These are phyloP conservation scores for Barnettozyma vustinii DNA, from an alignment of 805 yeast genomes.

Conservation along the genomic window DNA sequence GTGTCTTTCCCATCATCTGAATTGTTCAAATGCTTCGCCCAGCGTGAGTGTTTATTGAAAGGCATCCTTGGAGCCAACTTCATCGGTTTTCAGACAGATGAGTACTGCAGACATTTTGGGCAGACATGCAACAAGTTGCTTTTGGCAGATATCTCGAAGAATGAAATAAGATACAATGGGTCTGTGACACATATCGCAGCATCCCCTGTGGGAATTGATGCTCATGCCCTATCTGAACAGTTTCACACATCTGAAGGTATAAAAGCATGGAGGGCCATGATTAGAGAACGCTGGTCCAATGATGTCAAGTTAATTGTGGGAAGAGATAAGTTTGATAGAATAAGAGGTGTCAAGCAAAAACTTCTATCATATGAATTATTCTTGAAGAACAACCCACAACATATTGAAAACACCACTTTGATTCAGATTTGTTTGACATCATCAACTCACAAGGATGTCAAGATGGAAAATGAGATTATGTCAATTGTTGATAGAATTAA, in stretches of 20 bases:
- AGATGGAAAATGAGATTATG: conserved; percentile 68
- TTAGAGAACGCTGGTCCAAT: conserved; percentile 71
- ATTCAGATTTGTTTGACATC: conserved; percentile 77
- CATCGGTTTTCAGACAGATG: conserved; percentile 85
- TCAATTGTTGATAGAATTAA: conserved; percentile 82
- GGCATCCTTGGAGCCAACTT: conserved; percentile 90
- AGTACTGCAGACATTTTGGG: conserved; percentile 87
- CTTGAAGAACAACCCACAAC: conserved; percentile 65
- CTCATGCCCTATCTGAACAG: conserved; percentile 43
- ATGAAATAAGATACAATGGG: conserved; percentile 55
- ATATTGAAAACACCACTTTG: conserved; percentile 62
- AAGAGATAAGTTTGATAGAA: conserved; percentile 81
- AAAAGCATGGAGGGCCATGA: conserved; percentile 57
- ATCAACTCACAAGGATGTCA: conserved; percentile 39
- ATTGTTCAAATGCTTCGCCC: conserved; percentile 91
- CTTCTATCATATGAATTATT: conserved; percentile 81
- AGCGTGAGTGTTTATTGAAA: conserved; percentile 64
- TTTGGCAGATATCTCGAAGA: conserved; percentile 74
- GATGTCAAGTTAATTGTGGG: conserved; percentile 67
- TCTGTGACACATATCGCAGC: conserved; percentile 49
- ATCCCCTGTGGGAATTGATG: conserved; percentile 79
- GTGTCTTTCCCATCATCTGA: conserved; percentile 94
- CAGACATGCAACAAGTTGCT: conserved; percentile 84
- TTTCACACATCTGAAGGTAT: conserved; percentile 45
- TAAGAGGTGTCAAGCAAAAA: conserved; percentile 87